phyloP scores from a whole-genome alignment of 768 basidiomycete genomes.

The Agaricus subrufescens region DNA sequence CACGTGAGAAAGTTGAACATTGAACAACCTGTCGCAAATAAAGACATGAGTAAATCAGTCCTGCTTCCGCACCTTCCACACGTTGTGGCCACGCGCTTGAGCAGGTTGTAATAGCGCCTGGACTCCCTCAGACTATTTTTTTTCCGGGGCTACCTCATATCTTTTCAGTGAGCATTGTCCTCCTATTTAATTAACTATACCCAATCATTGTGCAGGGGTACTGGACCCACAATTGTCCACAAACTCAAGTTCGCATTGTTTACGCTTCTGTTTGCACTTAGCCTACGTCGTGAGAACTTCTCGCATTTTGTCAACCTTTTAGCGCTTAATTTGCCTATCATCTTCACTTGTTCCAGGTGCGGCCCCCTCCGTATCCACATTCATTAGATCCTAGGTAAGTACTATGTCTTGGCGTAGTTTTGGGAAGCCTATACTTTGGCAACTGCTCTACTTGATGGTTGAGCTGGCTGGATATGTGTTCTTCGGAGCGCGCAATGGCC shows the following conservation, averaged over 20 bases:
- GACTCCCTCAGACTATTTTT: background rate
- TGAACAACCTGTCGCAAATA: conserved; percentile 40
- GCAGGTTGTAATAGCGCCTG: background rate
- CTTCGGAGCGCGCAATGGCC: conserved; percentile 30
- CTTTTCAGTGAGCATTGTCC: conserved; percentile 18
- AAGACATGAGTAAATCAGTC: conserved; percentile 28
- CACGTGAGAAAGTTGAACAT: conserved; percentile 53
- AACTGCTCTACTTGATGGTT: conserved; percentile 10
- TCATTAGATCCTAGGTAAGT: conserved; percentile 55
- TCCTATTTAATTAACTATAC: conserved; percentile 17
- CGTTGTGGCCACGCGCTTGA: conserved; percentile 16
- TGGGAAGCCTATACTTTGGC: background rate
- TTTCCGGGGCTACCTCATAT: conserved; percentile 20
- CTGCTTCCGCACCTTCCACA: conserved; percentile 20
- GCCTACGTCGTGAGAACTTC: conserved; percentile 9
- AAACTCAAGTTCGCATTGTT: conserved; percentile 19
- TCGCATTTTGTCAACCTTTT: conserved; percentile 10
- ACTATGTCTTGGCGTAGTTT: conserved; percentile 3
- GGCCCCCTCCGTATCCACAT: conserved; percentile 66
- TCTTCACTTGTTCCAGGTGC: conserved; percentile 39
- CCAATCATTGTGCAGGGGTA: conserved; percentile 13
- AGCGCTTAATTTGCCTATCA: conserved; percentile 6
- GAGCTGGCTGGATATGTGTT: conserved; percentile 12
- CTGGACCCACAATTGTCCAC: conserved; percentile 55
- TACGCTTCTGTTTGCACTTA: conserved; percentile 12